Conservation (phyloP, 2,329 filamentous ascomycete species). For the Aspergillus cejpii region DNA sequence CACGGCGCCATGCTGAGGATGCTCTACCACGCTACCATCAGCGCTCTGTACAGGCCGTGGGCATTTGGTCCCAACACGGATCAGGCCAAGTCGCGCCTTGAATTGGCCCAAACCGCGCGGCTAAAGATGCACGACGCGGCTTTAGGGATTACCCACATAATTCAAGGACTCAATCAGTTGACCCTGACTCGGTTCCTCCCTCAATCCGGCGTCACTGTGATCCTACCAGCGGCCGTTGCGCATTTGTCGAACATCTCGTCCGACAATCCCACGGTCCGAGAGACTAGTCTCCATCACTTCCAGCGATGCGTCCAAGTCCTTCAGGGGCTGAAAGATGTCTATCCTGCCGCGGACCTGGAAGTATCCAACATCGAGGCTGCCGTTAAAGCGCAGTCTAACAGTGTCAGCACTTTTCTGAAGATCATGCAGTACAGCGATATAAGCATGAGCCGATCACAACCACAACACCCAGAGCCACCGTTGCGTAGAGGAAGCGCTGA, state of each 20-base stretch:
- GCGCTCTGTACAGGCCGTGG: conserved; percentile 77
- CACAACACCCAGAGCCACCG: conserved; percentile 1
- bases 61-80: conserved; percentile 56
- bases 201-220: conserved; percentile 77
- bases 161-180: conserved; percentile 62
- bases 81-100: conserved; percentile 44
- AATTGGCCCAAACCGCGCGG: conserved; percentile 65
- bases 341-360: conserved; percentile 76
- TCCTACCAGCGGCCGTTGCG: conserved; percentile 81
- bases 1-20: conserved; percentile 81
- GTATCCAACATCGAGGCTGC: conserved; percentile 32
- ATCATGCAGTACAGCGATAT: conserved; percentile 29
- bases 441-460: conserved; percentile 6
- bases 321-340: conserved; percentile 73
- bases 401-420: conserved; percentile 25
- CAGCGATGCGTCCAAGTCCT: conserved; percentile 80
- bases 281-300: conserved; percentile 67
- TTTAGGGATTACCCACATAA: conserved; percentile 71
- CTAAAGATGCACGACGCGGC: conserved; percentile 75
- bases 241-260: conserved; percentile 82
- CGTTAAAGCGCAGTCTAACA: conserved; percentile 26
- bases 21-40: conserved; percentile 85
- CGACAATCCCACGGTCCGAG: conserved; percentile 60
- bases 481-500: conserved; percentile 13
- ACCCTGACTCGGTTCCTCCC: conserved; percentile 69